Evolutionary conservation across 768 basidiomycete genomes (phyloP).

Genomic region (Suillus paluster): DNA sequence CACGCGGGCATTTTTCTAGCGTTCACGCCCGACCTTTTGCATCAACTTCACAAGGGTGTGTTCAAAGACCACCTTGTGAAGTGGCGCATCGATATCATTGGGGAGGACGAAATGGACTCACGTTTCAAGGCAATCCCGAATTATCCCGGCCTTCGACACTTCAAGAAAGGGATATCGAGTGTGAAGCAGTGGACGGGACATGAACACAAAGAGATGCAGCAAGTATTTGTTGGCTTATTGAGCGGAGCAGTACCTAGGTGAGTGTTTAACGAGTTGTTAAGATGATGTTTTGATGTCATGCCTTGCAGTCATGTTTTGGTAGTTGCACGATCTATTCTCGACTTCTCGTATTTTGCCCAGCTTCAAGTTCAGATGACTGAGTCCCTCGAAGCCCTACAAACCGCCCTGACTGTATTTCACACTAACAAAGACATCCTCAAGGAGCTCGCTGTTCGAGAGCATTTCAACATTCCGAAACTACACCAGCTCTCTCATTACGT

Average conservation of each 20-base stretch:
- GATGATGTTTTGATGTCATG: too few relatives aligned
- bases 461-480: constrained; percentile 45
- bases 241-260: constrained; percentile 18
- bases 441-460: constrained; percentile 23
- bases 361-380: constrained; percentile 31
- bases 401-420: constrained; percentile 32
- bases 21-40: constrained; percentile 48
- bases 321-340: constrained; percentile 32
- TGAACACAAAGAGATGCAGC: constrained; percentile 38
- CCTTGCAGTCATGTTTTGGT: constrained; percentile 19
- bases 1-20: constrained; percentile 42
- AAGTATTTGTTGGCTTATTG: constrained; percentile 37
- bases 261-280: too few relatives aligned
- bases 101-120: constrained; percentile 19
- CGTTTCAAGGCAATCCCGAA: constrained; percentile 17
- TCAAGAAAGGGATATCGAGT: constrained; percentile 31
- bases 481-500: constrained; percentile 36
- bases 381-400: constrained; percentile 28
- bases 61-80: constrained; percentile 48
- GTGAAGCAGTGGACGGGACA: constrained; percentile 38
- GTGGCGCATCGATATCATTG: constrained; percentile 33
- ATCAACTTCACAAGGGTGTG: constrained; percentile 52
- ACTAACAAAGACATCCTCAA: constrained; percentile 34
- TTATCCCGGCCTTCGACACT: constrained; percentile 21
- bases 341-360: constrained; percentile 39